Evolutionary conservation across 257 asterid species (phyloP).

Genomic region (Solanum neorickii): DNA sequence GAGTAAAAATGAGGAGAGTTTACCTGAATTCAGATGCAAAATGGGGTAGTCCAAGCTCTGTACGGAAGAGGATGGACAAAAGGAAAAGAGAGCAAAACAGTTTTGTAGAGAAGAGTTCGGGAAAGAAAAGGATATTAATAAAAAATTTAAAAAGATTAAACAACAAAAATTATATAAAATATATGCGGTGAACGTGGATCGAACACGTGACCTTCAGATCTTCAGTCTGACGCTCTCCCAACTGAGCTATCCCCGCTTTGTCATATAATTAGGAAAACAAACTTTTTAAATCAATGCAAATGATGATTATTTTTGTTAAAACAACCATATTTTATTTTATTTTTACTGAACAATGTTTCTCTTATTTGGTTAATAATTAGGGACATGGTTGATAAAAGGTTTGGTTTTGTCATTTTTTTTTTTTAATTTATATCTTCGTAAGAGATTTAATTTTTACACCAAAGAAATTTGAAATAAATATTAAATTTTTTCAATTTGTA

Average conservation of each 20-base stretch:
- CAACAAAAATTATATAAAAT: too few relatives aligned
- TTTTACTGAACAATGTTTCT: neutral
- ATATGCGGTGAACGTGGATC: conserved; percentile 88
- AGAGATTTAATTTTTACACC: neutral
- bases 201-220: conserved; percentile 91
- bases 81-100: neutral
- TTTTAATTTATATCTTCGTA: neutral
- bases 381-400: neutral
- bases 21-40: neutral
- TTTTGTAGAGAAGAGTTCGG: neutral
- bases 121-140: too few relatives aligned
- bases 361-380: neutral
- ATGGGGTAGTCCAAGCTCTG: neutral
- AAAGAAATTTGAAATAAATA: neutral
- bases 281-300: too few relatives aligned
- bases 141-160: too few relatives aligned
- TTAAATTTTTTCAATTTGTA: neutral
- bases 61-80: neutral
- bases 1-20: neutral
- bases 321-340: neutral
- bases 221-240: conserved; percentile 97
- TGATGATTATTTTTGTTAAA: neutral
- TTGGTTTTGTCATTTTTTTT: neutral
- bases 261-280: rapidly evolving
- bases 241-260: conserved; percentile 82